Percentiles rank a stretch among this genome's conserved stretches.
phyloP scores from a whole-genome alignment of 1,139 yeast species.

The Chernovozyma aurita region DNA sequence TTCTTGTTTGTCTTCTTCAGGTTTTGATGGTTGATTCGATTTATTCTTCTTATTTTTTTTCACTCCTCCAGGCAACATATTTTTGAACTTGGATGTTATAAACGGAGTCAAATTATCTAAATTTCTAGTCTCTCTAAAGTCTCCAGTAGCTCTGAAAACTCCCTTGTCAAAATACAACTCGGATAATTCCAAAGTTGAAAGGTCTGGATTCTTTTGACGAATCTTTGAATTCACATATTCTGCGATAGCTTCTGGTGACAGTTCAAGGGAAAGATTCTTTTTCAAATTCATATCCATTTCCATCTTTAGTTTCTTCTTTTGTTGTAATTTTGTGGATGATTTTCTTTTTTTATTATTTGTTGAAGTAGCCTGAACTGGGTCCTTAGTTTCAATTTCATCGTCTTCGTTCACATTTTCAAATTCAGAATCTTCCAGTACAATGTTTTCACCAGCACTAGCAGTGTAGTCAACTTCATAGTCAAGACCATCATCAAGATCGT shows the following conservation, averaged over 20 bases:
- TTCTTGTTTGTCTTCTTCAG: conserved; percentile 9
- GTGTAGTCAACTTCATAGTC: conserved; percentile 46
- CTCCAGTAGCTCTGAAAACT: conserved; percentile 49
- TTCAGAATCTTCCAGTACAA: conserved; percentile 8
- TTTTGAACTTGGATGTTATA: conserved; percentile 37
- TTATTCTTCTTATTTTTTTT: conserved; percentile 20
- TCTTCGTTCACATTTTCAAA: conserved; percentile 12
- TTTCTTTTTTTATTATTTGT: conserved; percentile 23
- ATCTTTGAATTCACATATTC: conserved; percentile 56
- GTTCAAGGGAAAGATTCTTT: conserved; percentile 42
- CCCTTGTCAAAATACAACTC: conserved; percentile 50
- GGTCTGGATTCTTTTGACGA: conserved; percentile 47
- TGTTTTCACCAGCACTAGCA: conserved; percentile 16
- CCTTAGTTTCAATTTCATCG: conserved; percentile 12
- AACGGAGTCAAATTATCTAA: conserved; percentile 45
- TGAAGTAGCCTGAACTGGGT: conserved; percentile 2
- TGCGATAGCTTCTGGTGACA: conserved; percentile 50
- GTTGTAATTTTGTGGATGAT: conserved; percentile 31
- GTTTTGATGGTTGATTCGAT: conserved; percentile 8
- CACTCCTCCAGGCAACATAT: conserved; percentile 37
- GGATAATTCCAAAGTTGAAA: conserved; percentile 59
- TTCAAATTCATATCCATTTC: conserved; percentile 53
- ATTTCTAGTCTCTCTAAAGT: conserved; percentile 40
- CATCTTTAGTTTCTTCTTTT: conserved; percentile 56
- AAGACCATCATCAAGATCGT: conserved; percentile 68